A percentile compares a stretch with the other conserved stretches of the same genome.
These are phyloP conservation scores for Penicillium sp. DNA, from an alignment of 2,329 filamentous ascomycete species.

Conservation along the genomic window DNA sequence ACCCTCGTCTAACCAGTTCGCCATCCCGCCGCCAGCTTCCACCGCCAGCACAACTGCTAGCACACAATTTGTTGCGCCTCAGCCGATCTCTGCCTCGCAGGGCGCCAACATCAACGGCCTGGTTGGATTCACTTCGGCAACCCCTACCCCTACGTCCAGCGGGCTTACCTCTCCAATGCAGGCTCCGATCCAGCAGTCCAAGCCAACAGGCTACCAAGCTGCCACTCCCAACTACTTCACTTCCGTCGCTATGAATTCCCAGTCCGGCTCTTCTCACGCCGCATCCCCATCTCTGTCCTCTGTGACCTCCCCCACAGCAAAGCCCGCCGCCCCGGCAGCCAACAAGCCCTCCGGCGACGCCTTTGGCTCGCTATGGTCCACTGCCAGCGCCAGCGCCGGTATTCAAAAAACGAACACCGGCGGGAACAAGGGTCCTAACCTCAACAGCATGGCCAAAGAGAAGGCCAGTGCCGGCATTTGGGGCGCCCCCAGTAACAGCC, in stretches of 20 bases:
- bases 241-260: constrained; percentile 60
- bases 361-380: constrained; percentile 82
- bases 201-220: constrained; percentile 70
- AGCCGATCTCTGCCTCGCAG: constrained; percentile 82
- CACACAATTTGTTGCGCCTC: constrained; percentile 76
- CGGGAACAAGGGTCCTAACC: constrained; percentile 68
- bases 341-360: constrained; percentile 68
- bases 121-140: constrained; percentile 77
- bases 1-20: constrained; percentile 39
- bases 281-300: constrained; percentile 42
- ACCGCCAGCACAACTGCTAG: constrained; percentile 51
- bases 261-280: constrained; percentile 35
- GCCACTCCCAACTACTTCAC: constrained; percentile 93
- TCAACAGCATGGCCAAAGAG: constrained; percentile 96
- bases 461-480: constrained; percentile 94
- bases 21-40: constrained; percentile 49
- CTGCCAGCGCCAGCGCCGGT: constrained; percentile 67
- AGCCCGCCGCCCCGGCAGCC: constrained; percentile 47
- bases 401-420: constrained; percentile 72
- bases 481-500: constrained; percentile 68
- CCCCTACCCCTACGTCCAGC: constrained; percentile 64
- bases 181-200: constrained; percentile 46
- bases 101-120: constrained; percentile 79
- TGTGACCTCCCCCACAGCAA: constrained; percentile 38
- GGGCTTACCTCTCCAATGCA: constrained; percentile 56